Percentiles rank a stretch among this genome's conserved stretches.
Conservation (phyloP, 352 stramenopile genomes). For the Pythium aristosporum region DNA sequence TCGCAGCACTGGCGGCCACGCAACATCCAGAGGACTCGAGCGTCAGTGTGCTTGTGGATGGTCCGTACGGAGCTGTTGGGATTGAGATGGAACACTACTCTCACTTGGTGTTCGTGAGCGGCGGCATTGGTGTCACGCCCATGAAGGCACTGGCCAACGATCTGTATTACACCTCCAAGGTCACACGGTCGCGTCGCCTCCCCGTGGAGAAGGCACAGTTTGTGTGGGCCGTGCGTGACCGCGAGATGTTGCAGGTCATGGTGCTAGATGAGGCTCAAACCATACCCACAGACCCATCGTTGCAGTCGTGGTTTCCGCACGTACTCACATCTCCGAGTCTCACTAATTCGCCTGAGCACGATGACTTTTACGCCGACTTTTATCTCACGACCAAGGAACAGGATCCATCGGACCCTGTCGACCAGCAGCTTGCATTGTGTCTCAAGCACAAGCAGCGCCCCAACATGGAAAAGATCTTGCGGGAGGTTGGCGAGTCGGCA, state of each 20-base stretch:
- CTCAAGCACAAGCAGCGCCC: background rate
- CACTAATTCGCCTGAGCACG: background rate
- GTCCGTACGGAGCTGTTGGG: slow-evolving; percentile 43
- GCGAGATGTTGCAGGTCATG: slow-evolving; percentile 34
- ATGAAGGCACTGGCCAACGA: slow-evolving; percentile 54
- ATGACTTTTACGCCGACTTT: slow-evolving; percentile 1
- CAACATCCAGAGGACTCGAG: background rate
- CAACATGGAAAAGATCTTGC: slow-evolving; percentile 1
- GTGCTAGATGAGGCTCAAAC: slow-evolving; percentile 12
- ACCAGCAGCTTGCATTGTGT: background rate
- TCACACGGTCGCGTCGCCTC: slow-evolving; percentile 2
- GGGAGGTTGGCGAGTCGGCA: background rate
- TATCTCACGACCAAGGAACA: background rate
- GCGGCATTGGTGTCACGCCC: slow-evolving; percentile 52
- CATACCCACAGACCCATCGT: no score
- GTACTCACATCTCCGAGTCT: background rate
- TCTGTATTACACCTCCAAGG: slow-evolving; percentile 27
- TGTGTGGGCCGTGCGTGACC: slow-evolving; percentile 44
- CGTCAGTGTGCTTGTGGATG: slow-evolving; percentile 45
- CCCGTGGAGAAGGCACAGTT: slow-evolving; percentile 40
- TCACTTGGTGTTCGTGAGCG: slow-evolving; percentile 46
- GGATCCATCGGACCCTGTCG: background rate
- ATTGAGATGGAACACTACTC: slow-evolving; percentile 58
- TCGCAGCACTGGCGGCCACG: slow-evolving; percentile 34
- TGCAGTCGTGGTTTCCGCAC: no score